Percentiles rank a stretch among this genome's conserved stretches.
phyloP scores from a whole-genome alignment of 345 rosid species.

The Balakata baccata region DNA sequence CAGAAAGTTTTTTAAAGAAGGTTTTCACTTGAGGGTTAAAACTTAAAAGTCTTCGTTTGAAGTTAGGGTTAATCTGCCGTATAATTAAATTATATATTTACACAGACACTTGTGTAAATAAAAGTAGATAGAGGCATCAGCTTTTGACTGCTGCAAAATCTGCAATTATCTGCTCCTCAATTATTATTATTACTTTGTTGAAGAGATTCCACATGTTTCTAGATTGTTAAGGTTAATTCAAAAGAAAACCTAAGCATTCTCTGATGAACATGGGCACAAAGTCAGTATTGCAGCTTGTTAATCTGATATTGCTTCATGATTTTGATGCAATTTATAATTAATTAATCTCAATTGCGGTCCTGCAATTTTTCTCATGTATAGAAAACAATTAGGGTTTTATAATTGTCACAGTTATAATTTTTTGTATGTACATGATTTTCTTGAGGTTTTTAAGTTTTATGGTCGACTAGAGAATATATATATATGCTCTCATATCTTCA shows the following conservation, averaged over 20 bases:
- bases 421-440: too few relatives aligned
- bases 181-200: constrained; percentile 8
- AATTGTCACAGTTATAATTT: too few relatives aligned
- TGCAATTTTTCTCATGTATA: neutral
- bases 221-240: constrained; percentile 10
- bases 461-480: too few relatives aligned
- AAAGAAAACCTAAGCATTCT: too few relatives aligned
- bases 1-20: neutral
- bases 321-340: too few relatives aligned
- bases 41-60: neutral
- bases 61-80: too few relatives aligned
- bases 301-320: too few relatives aligned
- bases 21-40: neutral
- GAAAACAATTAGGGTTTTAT: neutral
- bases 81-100: neutral
- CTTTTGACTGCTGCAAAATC: constrained; percentile 25
- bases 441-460: too few relatives aligned
- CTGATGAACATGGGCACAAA: too few relatives aligned
- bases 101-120: neutral
- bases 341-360: too few relatives aligned
- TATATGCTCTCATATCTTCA: too few relatives aligned
- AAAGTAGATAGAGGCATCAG: constrained; percentile 17
- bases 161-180: constrained; percentile 10
- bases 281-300: too few relatives aligned
- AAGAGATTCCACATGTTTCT: constrained; percentile 21